Conservation (phyloP, 2,329 filamentous ascomycete species). For the Esteya vermicola region DNA sequence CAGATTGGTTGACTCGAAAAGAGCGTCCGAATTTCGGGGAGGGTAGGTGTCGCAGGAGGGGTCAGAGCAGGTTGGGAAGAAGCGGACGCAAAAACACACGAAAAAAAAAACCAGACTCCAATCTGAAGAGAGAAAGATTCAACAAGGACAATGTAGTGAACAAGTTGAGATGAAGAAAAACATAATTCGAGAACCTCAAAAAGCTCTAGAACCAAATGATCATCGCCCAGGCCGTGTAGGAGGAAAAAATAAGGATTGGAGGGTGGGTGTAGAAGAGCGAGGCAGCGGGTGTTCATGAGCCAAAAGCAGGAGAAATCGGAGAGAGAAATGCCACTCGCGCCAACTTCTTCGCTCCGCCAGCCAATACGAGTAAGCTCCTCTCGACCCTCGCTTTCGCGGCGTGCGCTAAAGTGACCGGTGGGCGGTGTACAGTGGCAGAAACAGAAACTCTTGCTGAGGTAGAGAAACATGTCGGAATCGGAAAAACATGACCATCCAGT, state of each 20-base stretch:
- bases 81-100: not conserved
- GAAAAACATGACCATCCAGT: not conserved
- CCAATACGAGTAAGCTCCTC: constrained; percentile 5
- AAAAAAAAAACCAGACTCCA: not conserved
- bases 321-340: constrained; percentile 9
- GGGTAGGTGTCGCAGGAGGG: not conserved
- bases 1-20: no score
- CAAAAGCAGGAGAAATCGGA: constrained; percentile 9
- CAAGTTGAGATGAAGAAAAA: not conserved
- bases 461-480: not conserved
- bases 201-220: not conserved
- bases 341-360: constrained; percentile 3
- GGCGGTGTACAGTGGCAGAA: constrained; percentile 3
- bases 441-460: not conserved
- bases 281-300: no score
- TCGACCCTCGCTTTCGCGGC: no score
- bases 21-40: not conserved
- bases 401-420: no score
- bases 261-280: not conserved
- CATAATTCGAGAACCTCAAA: not conserved
- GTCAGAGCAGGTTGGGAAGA: not conserved
- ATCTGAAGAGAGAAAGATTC: not conserved
- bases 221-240: not conserved
- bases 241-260: not conserved
- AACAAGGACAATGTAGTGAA: no score